Base-by-base conservation (phyloP, 805 yeast species). In the Candida multigemmis region DNA sequence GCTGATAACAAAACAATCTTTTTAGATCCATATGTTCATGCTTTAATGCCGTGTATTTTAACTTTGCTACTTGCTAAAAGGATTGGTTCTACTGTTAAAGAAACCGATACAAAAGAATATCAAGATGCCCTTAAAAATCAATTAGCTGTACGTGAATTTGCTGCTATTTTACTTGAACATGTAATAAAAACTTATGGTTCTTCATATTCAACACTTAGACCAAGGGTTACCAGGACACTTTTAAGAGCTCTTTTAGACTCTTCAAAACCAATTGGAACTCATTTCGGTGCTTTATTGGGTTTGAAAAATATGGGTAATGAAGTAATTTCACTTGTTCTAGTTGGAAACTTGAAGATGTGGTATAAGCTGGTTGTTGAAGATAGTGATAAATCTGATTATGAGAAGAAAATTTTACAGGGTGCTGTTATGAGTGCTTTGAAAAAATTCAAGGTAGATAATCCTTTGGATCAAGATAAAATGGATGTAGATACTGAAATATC, bases 1-100 rank as follows among this genome's bases (percentile, higher is more conserved):
- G 65, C 86, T 26, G 74, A 79, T 22, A 91, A 91, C 54, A 75
- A 75, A 29, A 77, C 94, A 12, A 75, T 91, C 21, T 89, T 86
- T 42, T 65, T 89, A 34, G 96, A 89, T 40, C 98, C 97, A 7
- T 89, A 89, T 46, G 85, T 91, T 24, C 98, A 93, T 57, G 89
- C 95, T 1, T 60, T 91, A 40, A 85, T 91, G 83, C 98, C 99
- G n/a, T 84, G 96, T 34, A 78, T 91, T 18, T 65, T 91, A 38
- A 91, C 99, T 0, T 65, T 89, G 12, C 65, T 91, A 23, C 66
- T 91, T 26, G 96, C 97, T 2, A 86, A 86, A 44, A 73, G 83
- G 34, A 70, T 89, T n/a, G 96, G 96, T 2, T 48, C 64, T 3
- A 53, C 48, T 13, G 32, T 56, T 4, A 62, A 56, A 37, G 63